Conservation (phyloP, 1,284 basidiomycete genomes). For the Calocybe gambosa region DNA sequence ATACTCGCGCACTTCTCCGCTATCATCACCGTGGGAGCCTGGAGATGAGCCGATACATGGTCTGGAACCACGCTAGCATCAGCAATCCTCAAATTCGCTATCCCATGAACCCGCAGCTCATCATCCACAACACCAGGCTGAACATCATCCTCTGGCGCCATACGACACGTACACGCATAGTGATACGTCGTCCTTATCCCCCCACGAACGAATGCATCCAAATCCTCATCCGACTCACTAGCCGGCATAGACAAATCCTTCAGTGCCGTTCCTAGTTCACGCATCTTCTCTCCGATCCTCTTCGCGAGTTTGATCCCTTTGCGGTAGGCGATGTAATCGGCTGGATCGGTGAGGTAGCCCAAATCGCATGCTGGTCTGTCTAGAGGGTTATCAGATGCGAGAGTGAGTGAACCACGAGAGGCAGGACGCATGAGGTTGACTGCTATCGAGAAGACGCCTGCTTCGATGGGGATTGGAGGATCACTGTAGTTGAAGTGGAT, state of each 20-base stretch:
- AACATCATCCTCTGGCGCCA: constrained; percentile 22
- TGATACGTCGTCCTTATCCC: constrained; percentile 20
- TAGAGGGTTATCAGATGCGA: constrained; percentile 30
- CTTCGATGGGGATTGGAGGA: constrained; percentile 16
- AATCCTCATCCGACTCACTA: constrained; percentile 17
- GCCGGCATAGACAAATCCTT: constrained; percentile 20
- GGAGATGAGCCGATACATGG: constrained; percentile 29
- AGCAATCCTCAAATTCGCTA: constrained; percentile 31
- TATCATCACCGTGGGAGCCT: constrained; percentile 30
- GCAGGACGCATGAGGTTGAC: constrained; percentile 18
- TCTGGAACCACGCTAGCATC: constrained; percentile 37
- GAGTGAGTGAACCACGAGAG: constrained; percentile 21
- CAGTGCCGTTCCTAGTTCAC: constrained; percentile 16
- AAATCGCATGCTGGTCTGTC: constrained; percentile 34
- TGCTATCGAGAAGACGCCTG: constrained; percentile 15
- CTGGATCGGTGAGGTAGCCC: constrained; percentile 24
- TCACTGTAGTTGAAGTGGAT: constrained; percentile 22
- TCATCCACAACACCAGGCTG: constrained; percentile 43
- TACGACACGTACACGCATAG: constrained; percentile 32
- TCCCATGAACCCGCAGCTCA: constrained; percentile 43
- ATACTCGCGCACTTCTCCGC: constrained; percentile 32
- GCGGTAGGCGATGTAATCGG: not conserved
- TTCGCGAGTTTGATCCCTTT: not conserved
- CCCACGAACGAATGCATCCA: constrained; percentile 22
- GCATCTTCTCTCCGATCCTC: constrained; percentile 28